Conservation (phyloP, 2,329 filamentous ascomycete genomes). For the Pochonia chlamydosporia region DNA sequence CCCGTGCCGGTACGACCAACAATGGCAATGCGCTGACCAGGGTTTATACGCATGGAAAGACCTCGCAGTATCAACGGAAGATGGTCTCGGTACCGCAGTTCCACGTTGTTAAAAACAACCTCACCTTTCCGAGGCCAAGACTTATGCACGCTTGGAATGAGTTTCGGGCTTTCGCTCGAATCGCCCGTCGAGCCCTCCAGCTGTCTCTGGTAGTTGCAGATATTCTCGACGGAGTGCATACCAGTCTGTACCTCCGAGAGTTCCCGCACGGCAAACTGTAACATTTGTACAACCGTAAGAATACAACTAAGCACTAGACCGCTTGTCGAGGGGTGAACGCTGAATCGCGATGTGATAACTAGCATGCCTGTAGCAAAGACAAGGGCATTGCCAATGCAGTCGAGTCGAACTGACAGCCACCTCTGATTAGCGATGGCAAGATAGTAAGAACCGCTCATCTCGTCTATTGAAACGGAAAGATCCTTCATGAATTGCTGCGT, state of each 20-base stretch:
- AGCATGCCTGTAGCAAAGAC: constrained; percentile 90
- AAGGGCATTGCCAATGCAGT: constrained; percentile 74
- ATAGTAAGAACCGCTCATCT: constrained; percentile 93
- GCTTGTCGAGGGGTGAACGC: constrained; percentile 74
- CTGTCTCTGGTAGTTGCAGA: constrained; percentile 81
- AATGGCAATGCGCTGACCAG: constrained; percentile 75
- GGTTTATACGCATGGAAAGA: constrained; percentile 64
- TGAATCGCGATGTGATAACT: constrained; percentile 86
- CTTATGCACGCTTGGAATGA: constrained; percentile 64
- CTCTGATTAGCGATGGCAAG: constrained; percentile 93
- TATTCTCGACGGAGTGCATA: constrained; percentile 92
- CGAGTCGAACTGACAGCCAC: constrained; percentile 82
- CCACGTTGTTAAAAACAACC: constrained; percentile 67
- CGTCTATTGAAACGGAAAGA: constrained; percentile 69
- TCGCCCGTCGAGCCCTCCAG: no score
- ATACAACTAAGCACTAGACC: constrained; percentile 92
- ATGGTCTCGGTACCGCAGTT: constrained; percentile 71
- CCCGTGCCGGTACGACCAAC: constrained; percentile 81
- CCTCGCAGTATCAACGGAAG: constrained; percentile 69
- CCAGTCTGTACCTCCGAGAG: constrained; percentile 94
- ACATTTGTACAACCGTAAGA: constrained; percentile 86
- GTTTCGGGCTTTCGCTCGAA: constrained; percentile 83
- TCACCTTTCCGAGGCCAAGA: constrained; percentile 85
- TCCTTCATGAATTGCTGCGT: constrained; percentile 66
- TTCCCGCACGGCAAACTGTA: constrained; percentile 94